A percentile compares a stretch with the other conserved stretches of the same genome.
phyloP scores from a whole-genome alignment of 1,284 basidiomycete species.

The Austropuccinia psidii region DNA sequence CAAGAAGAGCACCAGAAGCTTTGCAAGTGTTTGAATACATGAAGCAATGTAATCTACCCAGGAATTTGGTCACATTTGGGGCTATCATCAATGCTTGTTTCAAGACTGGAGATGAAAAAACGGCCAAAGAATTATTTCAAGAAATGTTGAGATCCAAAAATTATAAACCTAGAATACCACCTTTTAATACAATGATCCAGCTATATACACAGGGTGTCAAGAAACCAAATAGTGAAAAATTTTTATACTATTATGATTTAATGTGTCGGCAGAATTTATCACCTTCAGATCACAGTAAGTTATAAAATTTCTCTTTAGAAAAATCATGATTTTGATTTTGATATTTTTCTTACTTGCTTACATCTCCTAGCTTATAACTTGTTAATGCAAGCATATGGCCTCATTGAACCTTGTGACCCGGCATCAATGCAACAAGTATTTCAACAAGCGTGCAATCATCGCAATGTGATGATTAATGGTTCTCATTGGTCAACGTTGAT shows the following conservation, averaged over 20 bases:
- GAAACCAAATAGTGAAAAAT: constrained; percentile 70
- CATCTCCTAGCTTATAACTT: constrained; percentile 55
- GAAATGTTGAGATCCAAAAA: constrained; percentile 70
- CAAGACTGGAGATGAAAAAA: constrained; percentile 77
- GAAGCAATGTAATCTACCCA: constrained; percentile 56
- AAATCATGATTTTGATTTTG: too few species aligned
- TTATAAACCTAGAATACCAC: constrained; percentile 83
- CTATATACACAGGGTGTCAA: constrained; percentile 68
- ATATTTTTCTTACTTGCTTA: too few species aligned
- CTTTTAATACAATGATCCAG: constrained; percentile 99
- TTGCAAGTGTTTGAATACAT: constrained; percentile 76
- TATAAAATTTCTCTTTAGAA: too few species aligned
- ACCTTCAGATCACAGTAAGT: constrained; percentile 85
- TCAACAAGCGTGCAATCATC: constrained; percentile 55
- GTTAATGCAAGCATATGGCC: constrained; percentile 80
- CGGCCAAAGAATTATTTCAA: constrained; percentile 63
- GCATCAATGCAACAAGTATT: constrained; percentile 68
- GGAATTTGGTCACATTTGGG: constrained; percentile 87
- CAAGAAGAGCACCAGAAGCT: constrained; percentile 79
- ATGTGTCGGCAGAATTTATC: constrained; percentile 60
- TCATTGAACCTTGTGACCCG: constrained; percentile 75
- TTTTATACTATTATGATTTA: constrained; percentile 67
- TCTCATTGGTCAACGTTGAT: constrained; percentile 89
- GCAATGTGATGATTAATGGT: constrained; percentile 60
- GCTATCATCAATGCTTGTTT: constrained; percentile 86